phyloP scores from a whole-genome alignment of 768 basidiomycete genomes.

The Strobilomyces confusus region DNA sequence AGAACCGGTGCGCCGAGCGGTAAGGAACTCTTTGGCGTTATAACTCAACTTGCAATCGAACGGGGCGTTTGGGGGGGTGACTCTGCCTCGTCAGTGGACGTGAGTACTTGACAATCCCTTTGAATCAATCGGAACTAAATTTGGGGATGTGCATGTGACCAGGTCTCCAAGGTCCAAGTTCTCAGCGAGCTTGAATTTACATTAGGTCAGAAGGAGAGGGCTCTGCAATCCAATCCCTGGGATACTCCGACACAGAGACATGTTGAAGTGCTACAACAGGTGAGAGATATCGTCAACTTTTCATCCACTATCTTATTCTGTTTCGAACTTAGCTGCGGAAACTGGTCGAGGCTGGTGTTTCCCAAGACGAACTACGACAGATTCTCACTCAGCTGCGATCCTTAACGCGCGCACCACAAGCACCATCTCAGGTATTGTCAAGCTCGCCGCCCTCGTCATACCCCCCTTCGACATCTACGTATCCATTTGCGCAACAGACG shows the following conservation, averaged over 20 bases:
- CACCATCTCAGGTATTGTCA: conserved; percentile 31
- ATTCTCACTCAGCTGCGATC: conserved; percentile 69
- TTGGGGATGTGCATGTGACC: conserved; percentile 22
- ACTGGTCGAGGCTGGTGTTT: conserved; percentile 75
- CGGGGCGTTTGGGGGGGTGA: conserved; percentile 73
- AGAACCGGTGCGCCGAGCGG: conserved; percentile 77
- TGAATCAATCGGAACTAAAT: background rate
- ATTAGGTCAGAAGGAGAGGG: conserved; percentile 75
- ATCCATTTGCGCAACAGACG: conserved; percentile 30
- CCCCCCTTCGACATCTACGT: conserved; percentile 23
- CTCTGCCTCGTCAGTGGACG: conserved; percentile 35
- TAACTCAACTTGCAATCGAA: conserved; percentile 81
- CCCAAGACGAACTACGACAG: conserved; percentile 72
- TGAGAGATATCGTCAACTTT: conserved; percentile 37
- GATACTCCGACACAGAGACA: conserved; percentile 68
- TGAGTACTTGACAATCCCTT: conserved; percentile 27
- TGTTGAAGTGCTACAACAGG: conserved; percentile 77
- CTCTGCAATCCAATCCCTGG: conserved; percentile 66
- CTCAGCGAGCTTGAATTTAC: conserved; percentile 80
- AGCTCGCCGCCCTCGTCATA: conserved; percentile 24
- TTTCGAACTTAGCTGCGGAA: conserved; percentile 49
- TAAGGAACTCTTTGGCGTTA: conserved; percentile 79
- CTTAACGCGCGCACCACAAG: conserved; percentile 43
- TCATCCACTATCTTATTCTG: conserved; percentile 2
- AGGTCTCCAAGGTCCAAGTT: conserved; percentile 74